A percentile compares a stretch with the other conserved stretches of the same genome.
Evolutionary conservation across 2,329 filamentous ascomycete genomes (phyloP).

Genomic region (Ascomycota sp.): DNA sequence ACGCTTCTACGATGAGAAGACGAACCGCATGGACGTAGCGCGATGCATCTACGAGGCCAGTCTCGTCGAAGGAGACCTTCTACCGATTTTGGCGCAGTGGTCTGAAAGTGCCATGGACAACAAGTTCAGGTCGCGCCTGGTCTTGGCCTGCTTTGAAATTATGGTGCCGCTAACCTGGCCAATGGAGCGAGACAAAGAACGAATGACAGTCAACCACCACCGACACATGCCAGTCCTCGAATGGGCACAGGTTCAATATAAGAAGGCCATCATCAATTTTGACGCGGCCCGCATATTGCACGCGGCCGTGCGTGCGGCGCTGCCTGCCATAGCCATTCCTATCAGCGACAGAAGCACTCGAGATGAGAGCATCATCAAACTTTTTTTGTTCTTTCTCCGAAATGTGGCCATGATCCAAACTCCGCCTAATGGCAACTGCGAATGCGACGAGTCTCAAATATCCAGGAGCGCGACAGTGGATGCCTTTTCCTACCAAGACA

Average conservation of each 20-base stretch:
- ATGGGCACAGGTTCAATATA: slow-evolving; percentile 75
- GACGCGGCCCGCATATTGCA: slow-evolving; percentile 60
- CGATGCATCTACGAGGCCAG: slow-evolving; percentile 84
- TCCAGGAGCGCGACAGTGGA: slow-evolving; percentile 77
- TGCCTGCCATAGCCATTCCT: slow-evolving; percentile 69
- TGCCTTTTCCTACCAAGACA: slow-evolving; percentile 76
- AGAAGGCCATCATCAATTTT: slow-evolving; percentile 69
- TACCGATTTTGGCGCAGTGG: slow-evolving; percentile 77
- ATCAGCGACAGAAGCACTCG: slow-evolving; percentile 55
- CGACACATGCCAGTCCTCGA: slow-evolving; percentile 79
- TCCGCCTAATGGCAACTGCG: slow-evolving; percentile 49
- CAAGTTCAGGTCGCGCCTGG: slow-evolving; percentile 57
- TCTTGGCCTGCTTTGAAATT: slow-evolving; percentile 73
- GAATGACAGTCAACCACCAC: slow-evolving; percentile 84
- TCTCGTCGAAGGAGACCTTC: slow-evolving; percentile 69
- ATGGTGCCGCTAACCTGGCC: slow-evolving; percentile 91
- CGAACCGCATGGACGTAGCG: slow-evolving; percentile 85
- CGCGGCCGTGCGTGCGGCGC: slow-evolving; percentile 56
- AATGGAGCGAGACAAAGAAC: slow-evolving; percentile 54
- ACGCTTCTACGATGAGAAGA: slow-evolving; percentile 81
- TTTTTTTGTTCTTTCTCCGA: slow-evolving; percentile 72
- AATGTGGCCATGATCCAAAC: slow-evolving; percentile 76
- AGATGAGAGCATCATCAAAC: slow-evolving; percentile 82
- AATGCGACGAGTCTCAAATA: slow-evolving; percentile 78
- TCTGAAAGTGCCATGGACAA: slow-evolving; percentile 51